Evolutionary conservation across 2,329 filamentous ascomycete genomes (phyloP), one percentile per base, ranked within the genome.

Genomic region (Plectosphaerella plurivora): DNA sequence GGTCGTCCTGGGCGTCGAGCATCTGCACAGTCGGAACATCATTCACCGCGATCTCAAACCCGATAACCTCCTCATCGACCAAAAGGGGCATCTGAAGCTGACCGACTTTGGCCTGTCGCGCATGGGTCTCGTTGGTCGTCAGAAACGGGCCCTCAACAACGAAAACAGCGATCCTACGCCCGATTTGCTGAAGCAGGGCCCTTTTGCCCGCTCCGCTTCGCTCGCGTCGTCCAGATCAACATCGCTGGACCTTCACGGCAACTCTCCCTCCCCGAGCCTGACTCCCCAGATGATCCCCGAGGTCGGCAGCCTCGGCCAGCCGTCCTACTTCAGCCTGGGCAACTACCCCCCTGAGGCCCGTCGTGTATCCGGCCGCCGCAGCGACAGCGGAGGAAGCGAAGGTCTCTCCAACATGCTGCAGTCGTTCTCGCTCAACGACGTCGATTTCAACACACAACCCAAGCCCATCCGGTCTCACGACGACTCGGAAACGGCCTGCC

Each of bases 11-110:
- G 94, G 95, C 16, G 91, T 99, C 37, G 91, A 99, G 67, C 92
- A 99, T 74, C 77, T 99, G 46, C 94, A 99, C 71, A 90, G 87
- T 65, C 84, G 93, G 54, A 91, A 93, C 54, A 97, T 99, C 65
- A 93, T 99, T 45, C 95, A 99, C 71, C 88, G 94, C 63, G 94
- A 99, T 65, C 72, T 99, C 55, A 99, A 99, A 70, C 94, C 94
- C 1, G 94, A 99, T 67, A 99, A 99, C 65, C 80, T 99, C 33
- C 80, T 99, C 50, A 99, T 99, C 61, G 95, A 99, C 65, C 91
- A 95, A 62, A 96, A 91, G 63, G 94, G 94, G 2, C 94, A 99
- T 71, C 74, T 99, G 53, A 99, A 99, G 71, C 77, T 99, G 61
- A 99, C 95, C 1, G 94, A 99, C 68, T 99, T 99, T 73, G 94